A percentile compares a stretch with the other conserved stretches of the same genome.
These are phyloP conservation scores for Ceratobasidium theobromae DNA, from an alignment of 1,284 basidiomycete species.

Conservation along the genomic window DNA sequence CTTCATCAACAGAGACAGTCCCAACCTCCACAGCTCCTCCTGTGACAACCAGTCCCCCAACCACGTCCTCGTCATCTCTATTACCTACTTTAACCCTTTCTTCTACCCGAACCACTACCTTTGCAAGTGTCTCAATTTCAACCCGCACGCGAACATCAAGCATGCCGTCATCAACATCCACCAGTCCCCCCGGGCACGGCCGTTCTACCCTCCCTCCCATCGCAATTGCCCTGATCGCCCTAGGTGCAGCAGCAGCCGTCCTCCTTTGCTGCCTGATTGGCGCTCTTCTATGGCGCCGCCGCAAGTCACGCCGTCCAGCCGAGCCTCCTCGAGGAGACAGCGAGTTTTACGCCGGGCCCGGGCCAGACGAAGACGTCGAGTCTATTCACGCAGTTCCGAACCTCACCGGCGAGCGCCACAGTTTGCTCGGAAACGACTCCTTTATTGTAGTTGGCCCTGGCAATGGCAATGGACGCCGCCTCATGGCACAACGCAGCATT, in stretches of 20 bases:
- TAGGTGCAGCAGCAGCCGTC: constrained; percentile 6
- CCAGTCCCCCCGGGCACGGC: neutral
- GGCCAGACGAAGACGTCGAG: neutral
- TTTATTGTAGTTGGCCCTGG: constrained; percentile 7
- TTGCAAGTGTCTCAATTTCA: neutral
- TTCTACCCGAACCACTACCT: constrained; percentile 27
- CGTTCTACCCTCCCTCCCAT: neutral
- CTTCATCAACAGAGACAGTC: constrained; percentile 38
- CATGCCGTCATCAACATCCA: neutral
- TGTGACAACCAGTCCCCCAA: constrained; percentile 33
- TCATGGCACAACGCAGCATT: constrained; percentile 23
- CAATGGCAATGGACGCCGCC: neutral
- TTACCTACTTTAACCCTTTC: constrained; percentile 40
- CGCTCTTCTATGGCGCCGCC: constrained; percentile 13
- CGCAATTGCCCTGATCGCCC: constrained; percentile 14
- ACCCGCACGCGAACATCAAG: neutral
- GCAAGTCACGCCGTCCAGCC: constrained; percentile 2
- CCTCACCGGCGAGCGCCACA: constrained; percentile 7
- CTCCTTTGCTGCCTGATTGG: constrained; percentile 18
- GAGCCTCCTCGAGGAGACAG: constrained; percentile 24
- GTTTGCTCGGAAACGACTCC: constrained; percentile 26
- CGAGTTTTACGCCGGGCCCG: constrained; percentile 26
- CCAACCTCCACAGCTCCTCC: constrained; percentile 38
- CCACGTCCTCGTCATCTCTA: constrained; percentile 38
- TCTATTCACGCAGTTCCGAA: constrained; percentile 16